Base-by-base conservation (phyloP, 805 yeast species). In the Cyberlindnera amylophila region DNA sequence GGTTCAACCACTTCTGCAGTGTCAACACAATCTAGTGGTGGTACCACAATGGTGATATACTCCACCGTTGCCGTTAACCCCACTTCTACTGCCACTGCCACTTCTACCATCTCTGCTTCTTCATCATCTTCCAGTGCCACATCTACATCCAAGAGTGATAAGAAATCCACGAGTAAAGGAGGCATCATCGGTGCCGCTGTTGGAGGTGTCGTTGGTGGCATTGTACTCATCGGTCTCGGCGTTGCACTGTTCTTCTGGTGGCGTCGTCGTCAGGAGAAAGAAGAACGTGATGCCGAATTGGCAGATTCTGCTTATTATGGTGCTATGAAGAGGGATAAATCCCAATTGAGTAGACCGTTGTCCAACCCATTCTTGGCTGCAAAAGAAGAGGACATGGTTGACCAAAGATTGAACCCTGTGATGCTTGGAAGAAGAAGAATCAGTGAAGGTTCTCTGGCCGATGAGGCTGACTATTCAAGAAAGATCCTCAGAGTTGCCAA, bases 401-500 rank as follows among this genome's bases (percentile, higher is more conserved):
- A 79, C 61, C 88, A 84, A 37, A 70, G 89, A 44, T 64, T 83
- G 48, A 82, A 83, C 59, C 88, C 89, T 1, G 74, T 78, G 34
- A 79, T 85, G 83, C 67, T 85, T 62, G 96, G 95, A 30, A 78
- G 90, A 58, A 79, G 95, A 57, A 71, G 96, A 50, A 71, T 86
- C 47, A 80, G 89, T 54, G 91, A 86, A 55, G 96, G 96, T 4
- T 81, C 91, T 3, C 69, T 90, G 41, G 90, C 95, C 10, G 95
- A 88, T 61, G 95, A 85, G 48, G 79, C 86, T 4, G 93, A 86
- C 61, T 86, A 82, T 64, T 74, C 86, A 38, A 71, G 89, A 58
- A 87, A 87, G 66, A 80, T 86, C 15, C 69, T 90, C 36, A 82
- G 88, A 46, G 95, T 90, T 11, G 90, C 95, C 27, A 90, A 90